Conservation (phyloP, 2,329 filamentous ascomycete genomes). For the Claviceps spartinae region DNA sequence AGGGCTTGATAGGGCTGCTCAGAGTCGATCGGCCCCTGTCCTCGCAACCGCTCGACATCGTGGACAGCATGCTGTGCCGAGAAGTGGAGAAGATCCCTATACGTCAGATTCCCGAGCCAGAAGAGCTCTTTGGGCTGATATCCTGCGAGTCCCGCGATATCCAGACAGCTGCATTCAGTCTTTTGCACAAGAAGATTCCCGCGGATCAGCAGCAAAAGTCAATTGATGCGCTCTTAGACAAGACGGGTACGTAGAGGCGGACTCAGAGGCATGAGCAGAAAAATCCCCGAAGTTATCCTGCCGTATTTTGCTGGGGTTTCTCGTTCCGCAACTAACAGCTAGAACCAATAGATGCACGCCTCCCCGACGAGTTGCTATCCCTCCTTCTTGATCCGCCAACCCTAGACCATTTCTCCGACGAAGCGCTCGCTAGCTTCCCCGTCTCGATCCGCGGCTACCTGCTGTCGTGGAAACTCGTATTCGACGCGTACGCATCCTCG, state of each 20-base stretch:
- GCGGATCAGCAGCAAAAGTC: constrained; percentile 68
- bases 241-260: constrained; percentile 32
- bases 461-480: constrained; percentile 78
- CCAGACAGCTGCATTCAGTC: constrained; percentile 65
- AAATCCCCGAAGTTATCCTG: not conserved
- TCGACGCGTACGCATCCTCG: constrained; percentile 67
- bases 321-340: not conserved
- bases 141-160: constrained; percentile 62
- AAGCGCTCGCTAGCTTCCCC: constrained; percentile 55
- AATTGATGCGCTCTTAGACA: constrained; percentile 60
- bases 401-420: constrained; percentile 50
- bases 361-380: constrained; percentile 77
- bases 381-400: constrained; percentile 68
- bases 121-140: constrained; percentile 61
- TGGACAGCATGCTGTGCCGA: constrained; percentile 61
- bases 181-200: constrained; percentile 72
- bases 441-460: constrained; percentile 64
- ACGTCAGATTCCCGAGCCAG: constrained; percentile 46
- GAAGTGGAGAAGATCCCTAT: constrained; percentile 52
- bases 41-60: constrained; percentile 57
- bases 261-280: not conserved
- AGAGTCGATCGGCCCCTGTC: constrained; percentile 31
- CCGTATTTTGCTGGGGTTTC: not conserved
- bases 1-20: constrained; percentile 49
- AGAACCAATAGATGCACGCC: constrained; percentile 36